Evolutionary conservation across 192 early-diverging fungal genomes (phyloP).

Genomic region (Dissophora globulifera): DNA sequence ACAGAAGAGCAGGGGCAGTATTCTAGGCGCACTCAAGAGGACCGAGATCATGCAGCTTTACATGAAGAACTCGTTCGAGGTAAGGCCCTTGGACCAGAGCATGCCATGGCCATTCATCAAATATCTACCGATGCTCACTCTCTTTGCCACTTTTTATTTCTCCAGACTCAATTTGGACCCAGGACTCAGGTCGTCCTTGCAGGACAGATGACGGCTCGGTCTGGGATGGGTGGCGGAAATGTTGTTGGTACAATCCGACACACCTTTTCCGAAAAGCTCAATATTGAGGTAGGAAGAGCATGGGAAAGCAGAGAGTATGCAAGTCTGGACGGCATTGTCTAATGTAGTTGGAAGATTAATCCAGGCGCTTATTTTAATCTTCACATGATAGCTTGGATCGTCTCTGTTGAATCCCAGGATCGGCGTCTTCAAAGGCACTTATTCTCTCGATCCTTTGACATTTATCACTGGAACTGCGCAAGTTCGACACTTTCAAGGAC

Average conservation of each 20-base stretch:
- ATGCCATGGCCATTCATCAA: too few relatives aligned
- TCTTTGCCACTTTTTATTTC: too few relatives aligned
- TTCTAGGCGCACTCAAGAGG: constrained; percentile 41
- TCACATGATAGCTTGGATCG: constrained; percentile 60
- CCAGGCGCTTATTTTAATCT: not conserved
- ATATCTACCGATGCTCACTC: too few relatives aligned
- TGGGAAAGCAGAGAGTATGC: not conserved
- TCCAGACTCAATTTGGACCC: constrained; percentile 64
- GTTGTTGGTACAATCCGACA: constrained; percentile 83
- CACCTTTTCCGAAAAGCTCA: constrained; percentile 75
- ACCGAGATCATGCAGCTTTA: constrained; percentile 60
- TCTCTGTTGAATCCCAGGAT: constrained; percentile 64
- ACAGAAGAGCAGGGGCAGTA: constrained; percentile 4
- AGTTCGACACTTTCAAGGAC: constrained; percentile 62
- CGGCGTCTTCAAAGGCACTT: constrained; percentile 70
- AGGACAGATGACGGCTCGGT: constrained; percentile 72
- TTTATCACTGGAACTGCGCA: constrained; percentile 74
- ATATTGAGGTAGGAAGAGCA: constrained; percentile 66
- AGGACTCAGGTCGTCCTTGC: constrained; percentile 61
- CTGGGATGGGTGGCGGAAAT: constrained; percentile 80
- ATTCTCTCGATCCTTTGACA: constrained; percentile 59
- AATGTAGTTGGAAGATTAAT: not conserved
- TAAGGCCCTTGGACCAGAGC: too few relatives aligned
- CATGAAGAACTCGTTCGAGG: constrained; percentile 73
- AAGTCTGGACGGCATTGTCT: too few relatives aligned